A percentile compares a stretch with the other conserved stretches of the same genome.
Evolutionary conservation across 257 asterid genomes (phyloP).

Genomic region (Mentha longifolia): DNA sequence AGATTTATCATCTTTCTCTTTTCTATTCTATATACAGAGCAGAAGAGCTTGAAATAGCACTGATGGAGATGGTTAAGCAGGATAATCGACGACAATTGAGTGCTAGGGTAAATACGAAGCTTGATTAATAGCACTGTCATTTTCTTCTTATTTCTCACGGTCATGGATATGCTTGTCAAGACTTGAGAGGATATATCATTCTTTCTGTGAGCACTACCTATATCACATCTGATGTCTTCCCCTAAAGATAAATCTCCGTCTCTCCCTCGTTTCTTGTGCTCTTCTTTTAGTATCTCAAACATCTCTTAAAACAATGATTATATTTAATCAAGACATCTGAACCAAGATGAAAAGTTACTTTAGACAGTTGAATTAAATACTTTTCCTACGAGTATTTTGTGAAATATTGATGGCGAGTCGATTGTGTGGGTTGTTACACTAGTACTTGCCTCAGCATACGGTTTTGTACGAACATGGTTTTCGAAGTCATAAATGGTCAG

Average conservation of each 20-base stretch:
- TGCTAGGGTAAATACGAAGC: constrained; percentile 60
- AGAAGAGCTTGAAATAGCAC: constrained; percentile 91
- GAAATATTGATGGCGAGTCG: neutral
- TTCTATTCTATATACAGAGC: constrained; percentile 64
- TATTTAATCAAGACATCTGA: neutral
- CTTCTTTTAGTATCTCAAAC: neutral
- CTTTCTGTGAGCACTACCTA: neutral
- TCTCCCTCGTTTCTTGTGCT: neutral
- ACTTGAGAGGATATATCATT: neutral
- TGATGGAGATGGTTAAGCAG: constrained; percentile 97
- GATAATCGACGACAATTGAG: constrained; percentile 89
- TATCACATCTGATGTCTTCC: neutral
- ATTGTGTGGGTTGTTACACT: too few relatives aligned
- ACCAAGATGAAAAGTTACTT: neutral
- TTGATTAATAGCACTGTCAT: neutral
- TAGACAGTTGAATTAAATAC: neutral
- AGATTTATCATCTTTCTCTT: constrained; percentile 4
- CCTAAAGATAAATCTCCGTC: neutral
- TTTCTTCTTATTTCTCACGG: neutral
- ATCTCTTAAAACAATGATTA: neutral
- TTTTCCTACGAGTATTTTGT: neutral
- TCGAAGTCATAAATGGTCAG: neutral
- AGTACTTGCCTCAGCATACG: neutral
- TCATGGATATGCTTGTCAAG: constrained; percentile 22
- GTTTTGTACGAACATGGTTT: neutral